Conservation (phyloP, 495 filamentous ascomycete genomes). For the Penicillium canariense region DNA sequence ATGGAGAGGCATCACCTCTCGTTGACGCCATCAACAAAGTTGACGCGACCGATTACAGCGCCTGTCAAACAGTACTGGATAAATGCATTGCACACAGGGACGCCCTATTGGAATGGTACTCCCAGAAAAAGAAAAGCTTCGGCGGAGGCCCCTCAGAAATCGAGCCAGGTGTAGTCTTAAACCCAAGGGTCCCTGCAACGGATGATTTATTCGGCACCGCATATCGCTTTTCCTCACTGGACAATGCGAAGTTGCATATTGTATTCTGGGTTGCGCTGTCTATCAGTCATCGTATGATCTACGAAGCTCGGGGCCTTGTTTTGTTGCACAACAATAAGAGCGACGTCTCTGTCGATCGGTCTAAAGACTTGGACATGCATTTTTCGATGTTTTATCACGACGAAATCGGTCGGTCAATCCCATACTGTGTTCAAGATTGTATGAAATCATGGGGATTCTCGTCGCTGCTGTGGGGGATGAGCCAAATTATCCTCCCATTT, state of each 20-base stretch:
- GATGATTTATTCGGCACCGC: constrained; percentile 1
- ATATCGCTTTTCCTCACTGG: constrained; percentile 5
- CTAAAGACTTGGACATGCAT: neutral
- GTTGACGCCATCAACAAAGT: neutral
- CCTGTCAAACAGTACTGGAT: neutral
- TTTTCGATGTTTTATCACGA: constrained; percentile 4
- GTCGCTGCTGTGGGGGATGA: neutral
- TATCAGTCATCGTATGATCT: constrained; percentile 5
- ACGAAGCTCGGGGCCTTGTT: neutral
- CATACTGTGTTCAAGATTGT: neutral
- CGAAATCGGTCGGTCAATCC: constrained; percentile 3
- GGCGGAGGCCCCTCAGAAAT: constrained; percentile 1
- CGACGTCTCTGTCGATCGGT: neutral
- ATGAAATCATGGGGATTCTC: constrained; percentile 1
- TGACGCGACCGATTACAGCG: neutral
- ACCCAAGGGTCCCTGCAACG: neutral
- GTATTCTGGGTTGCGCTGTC: constrained; percentile 3
- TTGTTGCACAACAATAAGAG: neutral
- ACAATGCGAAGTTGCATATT: constrained; percentile 3
- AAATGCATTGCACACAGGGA: constrained; percentile 5
- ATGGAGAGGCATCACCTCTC: neutral
- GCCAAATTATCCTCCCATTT: neutral
- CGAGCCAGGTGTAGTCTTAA: neutral
- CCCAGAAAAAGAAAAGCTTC: neutral
- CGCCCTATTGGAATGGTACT: constrained; percentile 4